A percentile compares a stretch with the other conserved stretches of the same genome.
phyloP scores from a whole-genome alignment of 2,329 filamentous ascomycete species.

The Cytospora chrysosperma region DNA sequence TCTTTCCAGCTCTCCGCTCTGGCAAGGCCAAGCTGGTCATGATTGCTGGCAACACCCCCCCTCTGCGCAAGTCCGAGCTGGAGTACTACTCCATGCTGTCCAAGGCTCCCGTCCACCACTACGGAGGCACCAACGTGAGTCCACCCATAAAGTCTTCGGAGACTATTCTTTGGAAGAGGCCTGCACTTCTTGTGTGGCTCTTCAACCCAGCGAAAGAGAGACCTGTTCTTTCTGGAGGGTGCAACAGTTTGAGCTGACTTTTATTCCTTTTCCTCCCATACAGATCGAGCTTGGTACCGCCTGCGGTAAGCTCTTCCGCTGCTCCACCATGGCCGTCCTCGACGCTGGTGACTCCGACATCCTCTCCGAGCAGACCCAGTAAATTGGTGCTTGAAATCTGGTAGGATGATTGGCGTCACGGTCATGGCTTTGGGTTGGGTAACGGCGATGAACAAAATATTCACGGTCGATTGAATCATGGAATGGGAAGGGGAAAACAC shows the following conservation, averaged over 20 bases:
- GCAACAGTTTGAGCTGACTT: constrained; percentile 56
- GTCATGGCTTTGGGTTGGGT: constrained; percentile 23
- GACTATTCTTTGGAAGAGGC: constrained; percentile 18
- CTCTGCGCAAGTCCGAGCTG: constrained; percentile 95
- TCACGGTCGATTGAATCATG: constrained; percentile 12
- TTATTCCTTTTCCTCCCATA: constrained; percentile 33
- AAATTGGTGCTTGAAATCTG: constrained; percentile 43
- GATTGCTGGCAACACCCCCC: constrained; percentile 91
- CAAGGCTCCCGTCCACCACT: constrained; percentile 97
- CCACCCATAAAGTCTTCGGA: constrained; percentile 9
- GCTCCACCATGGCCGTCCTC: constrained; percentile 94
- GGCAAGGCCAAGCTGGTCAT: constrained; percentile 98
- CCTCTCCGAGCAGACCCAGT: constrained; percentile 72
- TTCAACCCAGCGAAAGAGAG: constrained; percentile 81
- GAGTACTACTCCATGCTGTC: constrained; percentile 93
- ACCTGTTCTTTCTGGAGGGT: constrained; percentile 83
- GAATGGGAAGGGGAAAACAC: constrained; percentile 20
- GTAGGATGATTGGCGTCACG: constrained; percentile 12
- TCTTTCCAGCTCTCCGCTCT: constrained; percentile 75
- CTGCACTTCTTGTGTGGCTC: constrained; percentile 25
- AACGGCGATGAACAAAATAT: constrained; percentile 8
- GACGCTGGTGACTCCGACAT: constrained; percentile 99
- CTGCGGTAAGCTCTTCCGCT: constrained; percentile 98
- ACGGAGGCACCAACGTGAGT: constrained; percentile 98
- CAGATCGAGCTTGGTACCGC: constrained; percentile 98